Percentiles rank a stretch among this genome's conserved stretches.
phyloP scores from a whole-genome alignment of 2,329 filamentous ascomycete genomes.

The Reticulascus tulasneorum region DNA sequence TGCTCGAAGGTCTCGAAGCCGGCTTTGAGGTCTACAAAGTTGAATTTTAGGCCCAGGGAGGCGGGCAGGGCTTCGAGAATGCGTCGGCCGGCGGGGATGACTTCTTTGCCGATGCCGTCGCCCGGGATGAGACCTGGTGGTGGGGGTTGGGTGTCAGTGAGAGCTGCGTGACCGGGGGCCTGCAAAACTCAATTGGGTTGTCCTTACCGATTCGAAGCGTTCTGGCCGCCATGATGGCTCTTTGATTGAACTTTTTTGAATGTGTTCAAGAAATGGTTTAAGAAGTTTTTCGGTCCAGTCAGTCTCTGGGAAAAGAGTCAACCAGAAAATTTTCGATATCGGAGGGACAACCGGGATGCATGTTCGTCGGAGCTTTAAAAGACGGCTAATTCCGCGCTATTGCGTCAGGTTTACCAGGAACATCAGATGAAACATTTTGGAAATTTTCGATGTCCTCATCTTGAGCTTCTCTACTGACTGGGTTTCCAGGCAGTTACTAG shows the following conservation, averaged over 20 bases:
- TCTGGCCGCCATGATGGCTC: constrained; percentile 33
- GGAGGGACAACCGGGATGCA: constrained; percentile 4
- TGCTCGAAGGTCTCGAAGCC: constrained; percentile 91
- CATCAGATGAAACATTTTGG: too few relatives aligned
- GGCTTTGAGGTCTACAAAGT: constrained; percentile 87
- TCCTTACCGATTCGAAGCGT: constrained; percentile 38
- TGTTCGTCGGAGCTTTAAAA: constrained; percentile 3
- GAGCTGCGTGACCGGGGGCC: not conserved
- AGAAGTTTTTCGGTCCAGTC: not conserved
- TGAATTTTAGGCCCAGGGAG: constrained; percentile 91
- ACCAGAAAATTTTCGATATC: constrained; percentile 10
- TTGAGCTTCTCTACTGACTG: too few relatives aligned
- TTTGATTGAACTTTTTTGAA: constrained; percentile 3
- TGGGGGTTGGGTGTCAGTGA: constrained; percentile 1
- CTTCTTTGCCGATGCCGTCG: constrained; percentile 97
- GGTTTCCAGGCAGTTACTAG: too few relatives aligned
- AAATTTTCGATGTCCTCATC: too few relatives aligned
- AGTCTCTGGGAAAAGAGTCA: constrained; percentile 7
- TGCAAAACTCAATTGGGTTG: not conserved
- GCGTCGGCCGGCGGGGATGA: constrained; percentile 89
- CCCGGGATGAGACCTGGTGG: constrained; percentile 84
- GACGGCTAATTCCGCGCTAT: constrained; percentile 2
- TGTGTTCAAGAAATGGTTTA: not conserved
- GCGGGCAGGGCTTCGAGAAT: constrained; percentile 88
- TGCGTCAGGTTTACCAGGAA: constrained; percentile 7